phyloP scores from a whole-genome alignment of 352 stramenopile species.

The Globisporangium mamillatum region DNA sequence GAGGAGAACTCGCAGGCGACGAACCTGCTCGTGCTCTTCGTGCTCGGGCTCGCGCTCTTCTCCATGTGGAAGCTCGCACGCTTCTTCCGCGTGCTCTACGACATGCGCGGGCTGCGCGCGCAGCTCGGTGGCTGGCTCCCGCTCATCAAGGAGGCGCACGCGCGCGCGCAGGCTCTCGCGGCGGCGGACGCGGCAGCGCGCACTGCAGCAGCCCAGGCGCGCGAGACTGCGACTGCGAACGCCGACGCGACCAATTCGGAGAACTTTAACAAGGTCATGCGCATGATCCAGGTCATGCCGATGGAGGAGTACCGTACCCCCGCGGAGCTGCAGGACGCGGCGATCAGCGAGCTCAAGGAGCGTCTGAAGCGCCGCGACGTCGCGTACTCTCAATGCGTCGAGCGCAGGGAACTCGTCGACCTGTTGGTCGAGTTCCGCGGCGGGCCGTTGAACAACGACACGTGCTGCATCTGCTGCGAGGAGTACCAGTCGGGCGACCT shows the following conservation, averaged over 20 bases:
- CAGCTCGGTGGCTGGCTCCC: constrained; percentile 38
- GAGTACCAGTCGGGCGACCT: constrained; percentile 79
- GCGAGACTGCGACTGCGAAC: constrained; percentile 21
- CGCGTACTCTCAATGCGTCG: constrained; percentile 53
- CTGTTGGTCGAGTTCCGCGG: constrained; percentile 71
- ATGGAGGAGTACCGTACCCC: constrained; percentile 76
- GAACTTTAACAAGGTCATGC: constrained; percentile 67
- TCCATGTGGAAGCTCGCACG: constrained; percentile 50
- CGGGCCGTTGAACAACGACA: constrained; percentile 80
- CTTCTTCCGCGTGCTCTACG: constrained; percentile 54
- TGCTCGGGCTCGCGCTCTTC: constrained; percentile 53
- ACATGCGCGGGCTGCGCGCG: constrained; percentile 24
- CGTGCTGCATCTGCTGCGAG: constrained; percentile 87
- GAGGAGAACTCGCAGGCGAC: constrained; percentile 39
- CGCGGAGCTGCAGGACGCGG: constrained; percentile 44
- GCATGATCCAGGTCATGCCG: constrained; percentile 78
- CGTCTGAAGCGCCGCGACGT: constrained; percentile 68
- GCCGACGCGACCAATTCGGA: constrained; percentile 34
- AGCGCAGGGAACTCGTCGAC: constrained; percentile 69
- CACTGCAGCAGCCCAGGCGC: constrained; percentile 34
- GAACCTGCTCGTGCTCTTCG: constrained; percentile 52
- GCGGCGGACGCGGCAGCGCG: constrained; percentile 32
- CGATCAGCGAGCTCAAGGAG: constrained; percentile 72
- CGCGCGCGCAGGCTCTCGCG: constrained; percentile 26
- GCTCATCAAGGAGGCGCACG: constrained; percentile 56